Evolutionary conservation across 306 rosid species (phyloP).

Genomic region (Cucurbita maxima): DNA sequence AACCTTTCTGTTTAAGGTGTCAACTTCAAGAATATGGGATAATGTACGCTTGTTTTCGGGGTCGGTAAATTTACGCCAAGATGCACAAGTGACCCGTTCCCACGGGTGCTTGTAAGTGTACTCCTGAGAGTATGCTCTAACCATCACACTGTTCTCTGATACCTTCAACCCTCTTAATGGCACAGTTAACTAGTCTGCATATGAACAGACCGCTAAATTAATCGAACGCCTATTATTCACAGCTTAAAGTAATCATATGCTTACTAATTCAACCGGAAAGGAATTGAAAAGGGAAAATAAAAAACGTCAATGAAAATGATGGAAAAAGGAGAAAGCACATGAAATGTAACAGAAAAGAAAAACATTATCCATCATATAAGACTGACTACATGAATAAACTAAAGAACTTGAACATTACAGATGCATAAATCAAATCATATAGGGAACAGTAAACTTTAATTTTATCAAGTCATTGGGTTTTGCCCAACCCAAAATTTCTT

Average conservation of each 20-base stretch:
- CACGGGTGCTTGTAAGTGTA: constrained; percentile 84
- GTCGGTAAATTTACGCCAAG: constrained; percentile 87
- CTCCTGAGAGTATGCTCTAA: constrained; percentile 65
- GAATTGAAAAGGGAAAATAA: not conserved
- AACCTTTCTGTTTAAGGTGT: constrained; percentile 48
- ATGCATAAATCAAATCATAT: not conserved
- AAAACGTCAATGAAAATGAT: not conserved
- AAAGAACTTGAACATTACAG: not conserved
- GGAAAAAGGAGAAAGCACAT: not conserved
- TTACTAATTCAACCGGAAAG: not conserved
- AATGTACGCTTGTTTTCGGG: constrained; percentile 58
- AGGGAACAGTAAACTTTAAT: not conserved
- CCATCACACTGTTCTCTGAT: constrained; percentile 31
- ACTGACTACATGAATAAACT: not conserved
- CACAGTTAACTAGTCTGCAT: not conserved
- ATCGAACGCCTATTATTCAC: not conserved
- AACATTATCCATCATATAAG: not conserved
- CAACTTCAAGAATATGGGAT: constrained; percentile 73
- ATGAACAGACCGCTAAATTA: not conserved
- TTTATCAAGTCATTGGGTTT: not conserved
- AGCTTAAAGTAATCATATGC: not conserved
- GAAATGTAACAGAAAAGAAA: not conserved
- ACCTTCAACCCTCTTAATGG: not conserved
- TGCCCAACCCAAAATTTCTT: not conserved
- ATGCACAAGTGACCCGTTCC: constrained; percentile 80